phyloP scores from a whole-genome alignment of 345 rosid genomes.

The Linum usitatissimum region DNA sequence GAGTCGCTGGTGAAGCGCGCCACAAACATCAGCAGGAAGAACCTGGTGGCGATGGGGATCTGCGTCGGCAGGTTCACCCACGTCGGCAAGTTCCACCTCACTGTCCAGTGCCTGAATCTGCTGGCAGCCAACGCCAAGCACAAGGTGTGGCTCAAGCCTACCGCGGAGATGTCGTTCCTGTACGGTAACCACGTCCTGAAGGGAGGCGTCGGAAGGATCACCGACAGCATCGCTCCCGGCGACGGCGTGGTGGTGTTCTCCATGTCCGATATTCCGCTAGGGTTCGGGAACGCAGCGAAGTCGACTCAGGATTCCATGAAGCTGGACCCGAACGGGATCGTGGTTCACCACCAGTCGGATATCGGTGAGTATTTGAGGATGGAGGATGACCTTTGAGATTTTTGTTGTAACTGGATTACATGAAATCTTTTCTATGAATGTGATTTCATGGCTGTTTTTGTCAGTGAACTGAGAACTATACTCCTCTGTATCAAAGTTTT shows the following conservation, averaged over 20 bases:
- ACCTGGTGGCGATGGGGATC: slow-evolving; percentile 57
- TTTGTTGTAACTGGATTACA: not conserved
- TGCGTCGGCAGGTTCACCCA: slow-evolving; percentile 84
- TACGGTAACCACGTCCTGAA: slow-evolving; percentile 86
- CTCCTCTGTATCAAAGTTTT: too few relatives aligned
- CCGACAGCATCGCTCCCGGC: slow-evolving; percentile 60
- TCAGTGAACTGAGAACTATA: too few relatives aligned
- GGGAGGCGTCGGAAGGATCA: slow-evolving; percentile 83
- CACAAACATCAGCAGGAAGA: slow-evolving; percentile 54
- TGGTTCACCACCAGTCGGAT: slow-evolving; percentile 78
- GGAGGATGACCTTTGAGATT: slow-evolving; percentile 69
- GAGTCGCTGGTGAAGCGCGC: slow-evolving; percentile 76
- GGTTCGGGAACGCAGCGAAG: slow-evolving; percentile 73
- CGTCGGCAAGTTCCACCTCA: slow-evolving; percentile 64
- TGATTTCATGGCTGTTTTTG: too few relatives aligned
- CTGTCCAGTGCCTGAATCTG: slow-evolving; percentile 45
- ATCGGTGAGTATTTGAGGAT: slow-evolving; percentile 81
- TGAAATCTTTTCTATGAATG: not conserved
- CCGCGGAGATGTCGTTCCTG: slow-evolving; percentile 88
- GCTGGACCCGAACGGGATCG: slow-evolving; percentile 74
- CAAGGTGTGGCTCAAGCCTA: slow-evolving; percentile 91
- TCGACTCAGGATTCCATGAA: slow-evolving; percentile 84
- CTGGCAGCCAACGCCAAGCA: slow-evolving; percentile 73
- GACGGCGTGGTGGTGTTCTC: slow-evolving; percentile 89
- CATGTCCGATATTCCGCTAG: slow-evolving; percentile 76